These are phyloP conservation scores for Cordyceps cicadae DNA, from an alignment of 2,329 filamentous ascomycete genomes.

Conservation along the genomic window DNA sequence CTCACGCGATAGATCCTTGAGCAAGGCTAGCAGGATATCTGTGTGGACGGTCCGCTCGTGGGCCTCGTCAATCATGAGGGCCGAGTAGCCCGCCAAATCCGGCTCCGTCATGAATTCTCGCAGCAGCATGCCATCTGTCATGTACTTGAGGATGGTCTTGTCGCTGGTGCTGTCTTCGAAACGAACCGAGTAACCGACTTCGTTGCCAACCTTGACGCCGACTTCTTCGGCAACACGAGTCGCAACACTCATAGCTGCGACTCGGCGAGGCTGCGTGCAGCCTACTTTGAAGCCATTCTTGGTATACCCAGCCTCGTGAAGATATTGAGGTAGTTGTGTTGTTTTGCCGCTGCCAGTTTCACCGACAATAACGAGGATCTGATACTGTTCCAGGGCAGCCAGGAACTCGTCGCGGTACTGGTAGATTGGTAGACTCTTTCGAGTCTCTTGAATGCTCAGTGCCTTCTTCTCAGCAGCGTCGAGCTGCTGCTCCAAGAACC, in stretches of 20 bases:
- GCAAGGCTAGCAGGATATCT: constrained; percentile 77
- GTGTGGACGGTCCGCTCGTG: constrained; percentile 90
- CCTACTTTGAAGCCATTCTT: constrained; percentile 78
- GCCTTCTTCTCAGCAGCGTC: constrained; percentile 85
- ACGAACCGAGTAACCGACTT: constrained; percentile 90
- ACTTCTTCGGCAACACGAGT: constrained; percentile 92
- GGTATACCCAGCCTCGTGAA: constrained; percentile 85
- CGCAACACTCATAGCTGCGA: constrained; percentile 97
- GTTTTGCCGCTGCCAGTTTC: constrained; percentile 96
- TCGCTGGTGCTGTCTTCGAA: constrained; percentile 90
- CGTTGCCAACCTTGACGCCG: constrained; percentile 78
- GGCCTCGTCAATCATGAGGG: constrained; percentile 93
- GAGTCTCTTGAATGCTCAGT: constrained; percentile 79
- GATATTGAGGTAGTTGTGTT: constrained; percentile 87
- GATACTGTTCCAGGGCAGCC: constrained; percentile 75
- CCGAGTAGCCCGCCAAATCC: constrained; percentile 71
- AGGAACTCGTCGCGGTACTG: constrained; percentile 79
- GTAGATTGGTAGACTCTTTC: constrained; percentile 86
- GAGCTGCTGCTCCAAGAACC: constrained; percentile 69
- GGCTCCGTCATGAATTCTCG: constrained; percentile 87
- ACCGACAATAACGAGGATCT: constrained; percentile 84
- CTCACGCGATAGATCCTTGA: constrained; percentile 80
- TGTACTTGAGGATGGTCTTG: constrained; percentile 88
- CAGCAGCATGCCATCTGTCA: constrained; percentile 94
- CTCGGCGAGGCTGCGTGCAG: constrained; percentile 88